Percentiles rank a stretch among this genome's conserved stretches.
Conservation (phyloP, 768 basidiomycete genomes). For the Tephrocybe sp. region DNA sequence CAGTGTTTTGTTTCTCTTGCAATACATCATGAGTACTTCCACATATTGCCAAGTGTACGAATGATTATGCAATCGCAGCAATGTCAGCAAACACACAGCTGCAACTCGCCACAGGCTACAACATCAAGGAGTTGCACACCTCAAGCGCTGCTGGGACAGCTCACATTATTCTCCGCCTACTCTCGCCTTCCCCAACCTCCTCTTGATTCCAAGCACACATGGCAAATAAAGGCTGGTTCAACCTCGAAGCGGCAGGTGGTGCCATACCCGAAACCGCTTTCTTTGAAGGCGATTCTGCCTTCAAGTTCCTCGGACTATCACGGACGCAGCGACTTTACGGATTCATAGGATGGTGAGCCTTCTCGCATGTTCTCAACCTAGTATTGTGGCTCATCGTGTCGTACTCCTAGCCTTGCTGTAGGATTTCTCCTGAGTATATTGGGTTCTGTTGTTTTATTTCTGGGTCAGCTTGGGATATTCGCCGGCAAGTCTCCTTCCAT, state of each 20-base stretch:
- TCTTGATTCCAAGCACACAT: constrained; percentile 25
- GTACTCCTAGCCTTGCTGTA: constrained; percentile 51
- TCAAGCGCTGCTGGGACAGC: constrained; percentile 35
- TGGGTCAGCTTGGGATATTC: constrained; percentile 68
- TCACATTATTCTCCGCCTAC: constrained; percentile 8
- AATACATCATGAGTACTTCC: too few species aligned
- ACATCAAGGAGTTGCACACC: constrained; percentile 1
- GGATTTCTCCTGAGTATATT: constrained; percentile 83
- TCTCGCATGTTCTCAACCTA: neutral
- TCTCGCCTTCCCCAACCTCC: constrained; percentile 4
- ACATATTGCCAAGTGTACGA: neutral
- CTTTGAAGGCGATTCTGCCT: constrained; percentile 90
- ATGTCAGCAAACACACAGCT: neutral
- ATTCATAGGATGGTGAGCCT: constrained; percentile 74
- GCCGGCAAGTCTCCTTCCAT: constrained; percentile 53
- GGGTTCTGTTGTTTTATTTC: constrained; percentile 74
- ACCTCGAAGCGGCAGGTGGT: constrained; percentile 67
- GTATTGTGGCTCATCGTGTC: neutral
- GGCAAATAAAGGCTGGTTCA: constrained; percentile 81
- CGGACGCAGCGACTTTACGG: constrained; percentile 84
- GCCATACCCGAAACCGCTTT: constrained; percentile 76
- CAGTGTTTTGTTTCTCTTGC: neutral
- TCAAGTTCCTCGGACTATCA: constrained; percentile 75
- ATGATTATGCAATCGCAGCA: constrained; percentile 14
- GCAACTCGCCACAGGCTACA: neutral